Evolutionary conservation across 192 early-diverging fungal species (phyloP), one percentile per base, ranked within the genome.

Genomic region (Podila epicladia): DNA sequence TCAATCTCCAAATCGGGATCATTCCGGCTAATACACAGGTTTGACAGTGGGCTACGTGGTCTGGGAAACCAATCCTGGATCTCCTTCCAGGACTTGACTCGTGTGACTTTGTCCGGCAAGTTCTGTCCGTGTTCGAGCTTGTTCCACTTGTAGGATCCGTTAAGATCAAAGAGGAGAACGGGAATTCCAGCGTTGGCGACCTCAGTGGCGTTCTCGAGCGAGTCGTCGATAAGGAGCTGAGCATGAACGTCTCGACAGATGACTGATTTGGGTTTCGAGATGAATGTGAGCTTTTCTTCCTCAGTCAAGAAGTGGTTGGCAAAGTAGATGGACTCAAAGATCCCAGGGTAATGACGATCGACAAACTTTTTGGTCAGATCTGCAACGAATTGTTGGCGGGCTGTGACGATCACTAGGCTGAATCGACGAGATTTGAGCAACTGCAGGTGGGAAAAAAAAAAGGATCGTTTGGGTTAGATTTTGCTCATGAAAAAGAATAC

Each of bases 241-340:
- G 87, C 88, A 50, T 85, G 84, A 51, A 91, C 86, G 64, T 91
- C 89, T 60, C 75, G 71, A 69, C 85, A 88, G 26, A 91, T 85
- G 20, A 85, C 83, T 4, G 87, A 82, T 62, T 91, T 91, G 41
- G 85, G 79, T 64, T 89, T 89, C 22, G 84, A 86, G 24, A 87
- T 82, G 64, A 86, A 87, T 17, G 84, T 82, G 5, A 82, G 49
- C 48, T 84, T 85, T 63, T 91, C 89, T 41, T 83, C 75, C 58
- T 85, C 78, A 2, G 89, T 83, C 50, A 91, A 61, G 51, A 69
- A 83, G 51, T 85, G 83, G 58, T 91, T 91, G 31, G 87, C 87
- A 71, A 91, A 91, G 64, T 91, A 89, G 35, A 91, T 88, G n/a
- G 85, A 86, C 58, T 87, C 88, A 73, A 91, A 89, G 41, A 91